Evolutionary conservation across 2,329 filamentous ascomycete species (phyloP), one percentile per base, ranked within the genome.

Genomic region (Arthrocladium fulminans): DNA sequence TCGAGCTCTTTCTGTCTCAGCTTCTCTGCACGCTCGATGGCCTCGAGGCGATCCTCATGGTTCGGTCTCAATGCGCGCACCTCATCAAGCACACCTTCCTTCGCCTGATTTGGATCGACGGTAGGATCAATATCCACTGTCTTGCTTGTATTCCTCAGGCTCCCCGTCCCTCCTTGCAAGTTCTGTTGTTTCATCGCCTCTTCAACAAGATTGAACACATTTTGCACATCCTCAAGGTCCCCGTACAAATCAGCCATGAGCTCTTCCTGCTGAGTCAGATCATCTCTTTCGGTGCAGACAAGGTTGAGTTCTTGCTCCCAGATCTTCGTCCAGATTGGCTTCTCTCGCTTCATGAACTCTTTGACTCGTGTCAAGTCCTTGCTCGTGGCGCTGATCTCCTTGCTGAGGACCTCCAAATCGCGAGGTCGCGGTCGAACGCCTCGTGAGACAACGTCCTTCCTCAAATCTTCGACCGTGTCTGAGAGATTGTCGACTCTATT

Each of bases 261-360:
- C 59, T 97, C 92, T 70, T 98, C 92, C 73, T 95, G 90, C 74
- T 97, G 85, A 43, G 88, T 92, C 58, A 98, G 79, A 66, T 96
- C 83, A 62, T 97, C 90, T 57, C 89, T 82, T 61, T 96, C 92
- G 64, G 94, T 88, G 69, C 92, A 97, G 2, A 98, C 90, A 45
- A 90, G 83, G 66, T 97, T 88, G 39, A 98, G 74, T 66, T 97
- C 89, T 68, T 94, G 89, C 76, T 97, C 90, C 92, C 92, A 98
- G 55, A 97, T 94, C 78, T 96, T 96, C 47, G 88, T 96, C 90
- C 92, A 98, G 50, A 96, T 75, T 0, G 92, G 92, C 67, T 95
- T 95, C 75, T 98, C 92, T 40, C 80, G 79, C 59, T 82, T 83
- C 70, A 98, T 79, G 71, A 86, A 94, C 13, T 95, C 89, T 63